These are phyloP conservation scores for Porphyrellus cyaneotinctus DNA, from an alignment of 768 basidiomycete species.

Conservation along the genomic window DNA sequence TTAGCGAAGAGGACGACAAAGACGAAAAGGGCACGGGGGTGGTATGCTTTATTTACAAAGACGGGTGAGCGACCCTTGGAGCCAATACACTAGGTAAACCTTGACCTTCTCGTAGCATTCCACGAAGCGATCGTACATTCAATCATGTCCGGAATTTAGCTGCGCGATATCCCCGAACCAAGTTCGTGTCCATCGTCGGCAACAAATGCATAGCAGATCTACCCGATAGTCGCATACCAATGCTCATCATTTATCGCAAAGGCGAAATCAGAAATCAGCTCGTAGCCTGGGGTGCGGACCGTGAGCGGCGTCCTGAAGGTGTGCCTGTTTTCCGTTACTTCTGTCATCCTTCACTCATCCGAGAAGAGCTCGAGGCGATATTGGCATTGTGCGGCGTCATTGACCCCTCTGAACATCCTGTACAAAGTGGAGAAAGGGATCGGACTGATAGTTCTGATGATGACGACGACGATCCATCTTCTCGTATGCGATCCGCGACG, in stretches of 20 bases:
- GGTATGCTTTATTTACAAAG: constrained; percentile 92
- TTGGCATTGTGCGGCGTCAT: constrained; percentile 64
- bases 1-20: constrained; percentile 60
- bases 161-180: constrained; percentile 80
- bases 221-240: constrained; percentile 86
- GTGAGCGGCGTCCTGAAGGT: constrained; percentile 78
- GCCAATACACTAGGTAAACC: background rate
- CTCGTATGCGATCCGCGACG: constrained; percentile 52
- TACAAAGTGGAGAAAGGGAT: constrained; percentile 24
- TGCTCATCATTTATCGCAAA: constrained; percentile 87
- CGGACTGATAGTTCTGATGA: constrained; percentile 42
- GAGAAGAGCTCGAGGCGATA: constrained; percentile 65
- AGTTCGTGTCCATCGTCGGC: constrained; percentile 94
- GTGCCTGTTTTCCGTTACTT: constrained; percentile 9
- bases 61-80: constrained; percentile 61
- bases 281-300: constrained; percentile 77
- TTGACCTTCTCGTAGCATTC: constrained; percentile 49
- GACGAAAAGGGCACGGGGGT: constrained; percentile 82
- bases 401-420: constrained; percentile 50
- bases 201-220: constrained; percentile 96
- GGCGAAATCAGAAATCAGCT: constrained; percentile 90
- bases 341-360: background rate
- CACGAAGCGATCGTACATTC: constrained; percentile 73
- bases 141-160: constrained; percentile 71
- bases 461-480: constrained; percentile 47